These are phyloP conservation scores for Tetrastigma voinierianum DNA, from an alignment of 164 flowering plant species.

Conservation along the genomic window DNA sequence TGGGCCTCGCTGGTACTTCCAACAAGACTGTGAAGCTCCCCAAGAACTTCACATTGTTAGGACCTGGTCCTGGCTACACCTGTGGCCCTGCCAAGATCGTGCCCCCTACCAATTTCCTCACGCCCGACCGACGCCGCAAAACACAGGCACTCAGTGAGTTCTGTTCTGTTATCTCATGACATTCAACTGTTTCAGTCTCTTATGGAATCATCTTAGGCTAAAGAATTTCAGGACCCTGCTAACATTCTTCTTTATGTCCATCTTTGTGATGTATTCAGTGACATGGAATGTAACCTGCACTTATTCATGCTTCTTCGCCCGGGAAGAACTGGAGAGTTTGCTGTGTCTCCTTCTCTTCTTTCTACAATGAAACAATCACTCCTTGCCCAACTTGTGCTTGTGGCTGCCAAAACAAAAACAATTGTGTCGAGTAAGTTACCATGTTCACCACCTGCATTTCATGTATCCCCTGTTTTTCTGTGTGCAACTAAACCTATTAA, in stretches of 20 bases:
- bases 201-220: too few relatives aligned
- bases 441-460: background rate
- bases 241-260: constrained; percentile 2
- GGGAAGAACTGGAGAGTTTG: constrained; percentile 68
- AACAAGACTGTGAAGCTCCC: constrained; percentile 62
- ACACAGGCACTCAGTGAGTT: constrained; percentile 82
- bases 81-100: constrained; percentile 72
- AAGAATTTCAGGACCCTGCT: background rate
- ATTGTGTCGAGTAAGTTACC: constrained; percentile 58
- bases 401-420: constrained; percentile 61
- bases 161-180: background rate
- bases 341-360: constrained; percentile 79
- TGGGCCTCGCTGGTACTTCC: constrained; percentile 72
- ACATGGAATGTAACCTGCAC: constrained; percentile 88
- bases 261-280: constrained; percentile 41
- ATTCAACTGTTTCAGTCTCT: background rate
- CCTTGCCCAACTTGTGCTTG: constrained; percentile 71
- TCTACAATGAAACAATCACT: constrained; percentile 61
- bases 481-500: too few relatives aligned
- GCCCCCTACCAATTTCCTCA: constrained; percentile 44
- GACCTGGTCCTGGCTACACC: constrained; percentile 79
- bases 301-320: constrained; percentile 70
- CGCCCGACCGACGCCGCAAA: constrained; percentile 53
- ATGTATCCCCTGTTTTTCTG: background rate
- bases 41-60: constrained; percentile 55